Evolutionary conservation across 495 filamentous ascomycete species (phyloP).

Genomic region (Penicillium coprophilum): DNA sequence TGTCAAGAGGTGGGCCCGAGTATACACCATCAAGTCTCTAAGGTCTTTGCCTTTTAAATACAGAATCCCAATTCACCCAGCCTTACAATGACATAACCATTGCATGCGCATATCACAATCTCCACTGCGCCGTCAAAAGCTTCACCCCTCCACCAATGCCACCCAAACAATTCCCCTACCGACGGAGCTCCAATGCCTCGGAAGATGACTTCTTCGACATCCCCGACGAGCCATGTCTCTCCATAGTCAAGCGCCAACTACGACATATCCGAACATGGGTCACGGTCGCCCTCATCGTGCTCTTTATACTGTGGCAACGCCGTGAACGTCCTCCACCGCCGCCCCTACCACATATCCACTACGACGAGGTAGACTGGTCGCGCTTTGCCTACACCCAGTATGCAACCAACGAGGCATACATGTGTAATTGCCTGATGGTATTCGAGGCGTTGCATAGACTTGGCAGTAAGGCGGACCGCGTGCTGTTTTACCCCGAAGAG

Average conservation of each 20-base stretch:
- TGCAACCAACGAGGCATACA: constrained; percentile 64
- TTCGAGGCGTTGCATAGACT: constrained; percentile 62
- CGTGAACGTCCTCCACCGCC: constrained; percentile 27
- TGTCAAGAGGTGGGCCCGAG: background rate
- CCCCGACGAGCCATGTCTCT: constrained; percentile 36
- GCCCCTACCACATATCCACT: constrained; percentile 37
- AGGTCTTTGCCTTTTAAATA: background rate
- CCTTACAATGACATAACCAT: constrained; percentile 7
- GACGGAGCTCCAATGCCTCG: constrained; percentile 37
- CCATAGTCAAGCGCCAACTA: constrained; percentile 39
- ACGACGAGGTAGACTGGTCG: constrained; percentile 55
- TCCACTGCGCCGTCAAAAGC: background rate
- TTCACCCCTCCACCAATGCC: constrained; percentile 19
- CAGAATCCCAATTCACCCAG: background rate
- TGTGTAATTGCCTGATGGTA: constrained; percentile 77
- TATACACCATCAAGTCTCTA: background rate
- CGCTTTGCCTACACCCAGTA: constrained; percentile 70
- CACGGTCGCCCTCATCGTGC: constrained; percentile 28
- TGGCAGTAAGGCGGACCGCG: constrained; percentile 61
- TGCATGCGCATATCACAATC: background rate
- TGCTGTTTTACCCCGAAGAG: constrained; percentile 64
- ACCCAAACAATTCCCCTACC: constrained; percentile 27
- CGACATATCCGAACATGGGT: constrained; percentile 42
- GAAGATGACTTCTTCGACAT: constrained; percentile 50
- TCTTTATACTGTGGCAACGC: constrained; percentile 35